Percentiles rank a stretch among this genome's conserved stretches.
Evolutionary conservation across 441 rosid species (phyloP).

Genomic region (Populus hybrid): DNA sequence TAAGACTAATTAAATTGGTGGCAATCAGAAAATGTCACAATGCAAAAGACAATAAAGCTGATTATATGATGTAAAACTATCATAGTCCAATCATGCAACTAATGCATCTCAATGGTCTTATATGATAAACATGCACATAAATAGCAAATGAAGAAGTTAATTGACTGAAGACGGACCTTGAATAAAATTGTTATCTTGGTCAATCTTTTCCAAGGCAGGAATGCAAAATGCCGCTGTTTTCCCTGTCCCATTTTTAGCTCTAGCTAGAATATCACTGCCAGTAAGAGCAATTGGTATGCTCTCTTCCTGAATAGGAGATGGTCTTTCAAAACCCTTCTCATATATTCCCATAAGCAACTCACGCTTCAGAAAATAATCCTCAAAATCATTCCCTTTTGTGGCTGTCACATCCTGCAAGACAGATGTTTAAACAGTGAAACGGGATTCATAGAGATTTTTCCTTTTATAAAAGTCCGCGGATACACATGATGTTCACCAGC

Average conservation of each 20-base stretch:
- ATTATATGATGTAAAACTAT: background rate
- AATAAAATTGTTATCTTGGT: constrained; percentile 87
- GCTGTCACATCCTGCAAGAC: constrained; percentile 88
- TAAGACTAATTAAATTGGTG: background rate
- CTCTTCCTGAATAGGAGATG: constrained; percentile 99
- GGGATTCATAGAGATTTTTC: background rate
- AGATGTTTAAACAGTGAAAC: background rate
- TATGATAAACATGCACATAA: background rate
- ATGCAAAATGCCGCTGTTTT: constrained; percentile 97
- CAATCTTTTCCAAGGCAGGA: constrained; percentile 97
- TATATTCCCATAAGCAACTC: constrained; percentile 98
- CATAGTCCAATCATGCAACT: background rate
- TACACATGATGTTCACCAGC: constrained; percentile 4
- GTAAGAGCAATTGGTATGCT: constrained; percentile 98
- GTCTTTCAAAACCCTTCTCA: constrained; percentile 98
- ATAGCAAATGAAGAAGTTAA: background rate
- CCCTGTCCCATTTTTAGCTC: constrained; percentile 98
- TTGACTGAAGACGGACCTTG: constrained; percentile 54
- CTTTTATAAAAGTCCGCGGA: background rate
- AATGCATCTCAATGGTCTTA: background rate
- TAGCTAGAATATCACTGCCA: constrained; percentile 96
- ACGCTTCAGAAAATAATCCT: constrained; percentile 93
- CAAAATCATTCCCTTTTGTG: constrained; percentile 96
- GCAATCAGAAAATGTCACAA: background rate
- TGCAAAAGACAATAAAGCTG: background rate